Conservation (phyloP, 2,329 filamentous ascomycete species). For the Fusarium keratoplasticum region DNA sequence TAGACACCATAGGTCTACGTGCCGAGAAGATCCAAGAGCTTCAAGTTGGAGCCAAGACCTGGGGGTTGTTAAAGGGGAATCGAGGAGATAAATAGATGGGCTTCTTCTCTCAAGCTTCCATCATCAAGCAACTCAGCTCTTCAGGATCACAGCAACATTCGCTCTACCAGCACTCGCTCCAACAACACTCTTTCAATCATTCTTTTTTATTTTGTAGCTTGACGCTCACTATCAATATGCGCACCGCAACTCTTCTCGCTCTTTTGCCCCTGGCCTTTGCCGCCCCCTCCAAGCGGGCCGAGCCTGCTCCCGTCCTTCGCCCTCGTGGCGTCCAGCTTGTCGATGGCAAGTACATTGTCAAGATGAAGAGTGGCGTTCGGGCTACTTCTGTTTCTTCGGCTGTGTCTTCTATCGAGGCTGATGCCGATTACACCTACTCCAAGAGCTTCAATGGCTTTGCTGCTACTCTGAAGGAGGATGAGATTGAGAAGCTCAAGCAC, state of each 20-base stretch:
- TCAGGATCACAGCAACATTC: slow-evolving; percentile 23
- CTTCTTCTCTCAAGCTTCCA: not conserved
- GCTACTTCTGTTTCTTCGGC: slow-evolving; percentile 39
- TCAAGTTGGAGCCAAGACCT: not conserved
- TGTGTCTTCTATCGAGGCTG: slow-evolving; percentile 45
- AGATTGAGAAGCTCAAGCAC: slow-evolving; percentile 42
- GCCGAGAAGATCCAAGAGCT: slow-evolving; percentile 15
- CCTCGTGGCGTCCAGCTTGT: slow-evolving; percentile 48
- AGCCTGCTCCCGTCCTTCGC: slow-evolving; percentile 50
- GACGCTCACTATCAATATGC: slow-evolving; percentile 44
- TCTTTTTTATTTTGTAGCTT: slow-evolving; percentile 1
- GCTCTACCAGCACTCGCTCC: slow-evolving; percentile 1
- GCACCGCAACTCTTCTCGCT: slow-evolving; percentile 48
- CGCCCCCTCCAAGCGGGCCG: slow-evolving; percentile 47
- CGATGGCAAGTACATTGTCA: slow-evolving; percentile 54
- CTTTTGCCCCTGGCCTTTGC: slow-evolving; percentile 48
- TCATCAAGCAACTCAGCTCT: slow-evolving; percentile 31
- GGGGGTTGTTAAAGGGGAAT: slow-evolving; percentile 5
- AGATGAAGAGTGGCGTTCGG: slow-evolving; percentile 45
- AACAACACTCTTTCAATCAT: slow-evolving; percentile 18
- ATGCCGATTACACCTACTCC: slow-evolving; percentile 47
- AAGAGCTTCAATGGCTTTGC: slow-evolving; percentile 44
- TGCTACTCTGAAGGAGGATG: slow-evolving; percentile 41
- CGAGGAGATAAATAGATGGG: slow-evolving; percentile 32
- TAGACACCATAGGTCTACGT: slow-evolving; percentile 19